Base-by-base conservation (phyloP, 345 rosid genomes). In the Gossypium stocksii region DNA sequence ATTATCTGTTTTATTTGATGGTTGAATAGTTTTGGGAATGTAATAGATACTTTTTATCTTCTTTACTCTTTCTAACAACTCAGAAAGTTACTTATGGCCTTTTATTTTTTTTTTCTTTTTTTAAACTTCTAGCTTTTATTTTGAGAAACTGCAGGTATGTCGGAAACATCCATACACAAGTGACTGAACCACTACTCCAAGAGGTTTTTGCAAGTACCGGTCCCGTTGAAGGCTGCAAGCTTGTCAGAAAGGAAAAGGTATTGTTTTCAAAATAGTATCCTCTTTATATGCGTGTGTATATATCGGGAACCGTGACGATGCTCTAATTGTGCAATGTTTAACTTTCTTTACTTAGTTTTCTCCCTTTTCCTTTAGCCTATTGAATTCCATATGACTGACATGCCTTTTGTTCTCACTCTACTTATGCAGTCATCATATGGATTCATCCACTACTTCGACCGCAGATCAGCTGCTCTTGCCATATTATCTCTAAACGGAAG, bases 171-270 rank as follows among this genome's bases (percentile, higher is more conserved):
- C 99, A 92, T 68, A 79, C 88, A 52, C 96, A 91, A 78, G 99
- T 93, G 75, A 93, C 98, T 12, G 96, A 95, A 73, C 97, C 93
- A 71, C 94, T 92, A 80, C 88, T 95, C 23, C 96, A 90, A 79
- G 98, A 95, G 85, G 94, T 93, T 76, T 95, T 93, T 86, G 84
- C 94, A 12, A 93, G 99, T 83, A 91, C 97, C 61, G 97, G 99
- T 53, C 94, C 87, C 44, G 97, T 95, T 46, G 94, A 95, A 80
- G 86, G 92, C 78, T 89, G 99, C 84, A 95, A 95, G 79, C 99
- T 95, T 70, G 77, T 93, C 59, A 84, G 97, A 68, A 95, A 93
- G 86, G 99, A 95, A 76, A 93, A 93, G 96, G 96, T 92, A 66
- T 59, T 2, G 27, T 12, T 46, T 69, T 41, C 49, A 22, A 19